Base-by-base conservation (phyloP, 2,329 filamentous ascomycete genomes). In the Curvularia eragrostidis region DNA sequence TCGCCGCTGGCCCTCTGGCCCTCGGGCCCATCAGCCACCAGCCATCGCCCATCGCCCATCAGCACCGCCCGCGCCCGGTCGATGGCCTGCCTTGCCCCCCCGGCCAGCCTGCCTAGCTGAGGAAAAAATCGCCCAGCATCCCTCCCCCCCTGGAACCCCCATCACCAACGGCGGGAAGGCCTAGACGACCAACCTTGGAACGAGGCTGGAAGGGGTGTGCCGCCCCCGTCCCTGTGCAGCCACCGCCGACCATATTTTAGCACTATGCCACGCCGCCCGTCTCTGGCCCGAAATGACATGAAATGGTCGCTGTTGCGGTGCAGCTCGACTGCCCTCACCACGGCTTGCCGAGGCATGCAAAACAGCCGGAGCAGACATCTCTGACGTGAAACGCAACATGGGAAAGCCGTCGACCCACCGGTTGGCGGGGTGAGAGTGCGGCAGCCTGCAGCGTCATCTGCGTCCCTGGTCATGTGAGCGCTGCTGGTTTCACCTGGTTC, bases 61-160 rank as follows among this genome's bases (percentile, higher is more conserved):
- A 19, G 23, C 36, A 42, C 32, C 32, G 6, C 30, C 32, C 21
- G 44, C 47, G n/a, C 44, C 30, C n/a, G 8, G 9, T 19, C 19
- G 5, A 18, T 48, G 42, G 51, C 49, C 55, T 58, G 42, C 59
- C 51, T 58, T 60, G 42, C 15, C 24, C 53, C n/a, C 52, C 60
- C 42, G 52, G 43, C 42, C 52, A 39, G 54, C 52, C 43, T 26
- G 44, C 59, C 56, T 42, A 59, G 38, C 44, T 46, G 23, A 47
- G 44, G 30, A 54, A 34, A 42, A 32, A 18, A 9, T 19, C 30
- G 13, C 19, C 30, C 46, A 34, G n/a, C 46, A 36, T 23, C 13
- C 23, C 32, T 51, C 48, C 50, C 62, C 62, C 64, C 64, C 63
- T 63, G 58, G 66, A 55, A 54, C 58, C 57, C 61, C 60, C 62